Conservation (phyloP, 805 yeast genomes). For the Candida anglica region DNA sequence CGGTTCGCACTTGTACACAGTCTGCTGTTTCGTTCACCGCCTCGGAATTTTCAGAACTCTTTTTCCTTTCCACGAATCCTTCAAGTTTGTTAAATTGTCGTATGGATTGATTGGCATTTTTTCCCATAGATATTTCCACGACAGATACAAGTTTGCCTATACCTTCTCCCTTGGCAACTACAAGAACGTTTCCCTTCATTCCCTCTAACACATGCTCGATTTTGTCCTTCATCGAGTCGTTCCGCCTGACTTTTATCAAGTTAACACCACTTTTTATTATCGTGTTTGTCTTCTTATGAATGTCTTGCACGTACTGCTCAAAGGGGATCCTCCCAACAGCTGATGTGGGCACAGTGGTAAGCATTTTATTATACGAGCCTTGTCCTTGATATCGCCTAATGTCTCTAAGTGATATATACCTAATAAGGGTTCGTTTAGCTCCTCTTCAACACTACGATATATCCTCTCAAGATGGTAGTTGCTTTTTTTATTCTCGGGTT, state of each 20-base stretch:
- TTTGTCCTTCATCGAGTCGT: slow-evolving; percentile 15
- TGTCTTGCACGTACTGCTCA: background rate
- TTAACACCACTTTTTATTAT: background rate
- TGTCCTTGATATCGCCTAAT: background rate
- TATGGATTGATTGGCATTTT: slow-evolving; percentile 8
- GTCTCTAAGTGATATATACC: background rate
- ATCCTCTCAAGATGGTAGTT: no score
- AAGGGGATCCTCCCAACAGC: background rate
- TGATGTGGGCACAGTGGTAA: background rate
- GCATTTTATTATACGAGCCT: background rate
- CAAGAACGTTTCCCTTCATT: slow-evolving; percentile 5
- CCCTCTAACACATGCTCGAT: slow-evolving; percentile 7
- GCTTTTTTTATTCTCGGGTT: no score
- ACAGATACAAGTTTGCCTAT: slow-evolving; percentile 13
- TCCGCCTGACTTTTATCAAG: slow-evolving; percentile 2
- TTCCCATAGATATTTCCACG: slow-evolving; percentile 10
- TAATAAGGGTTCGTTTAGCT: background rate
- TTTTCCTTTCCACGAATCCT: background rate
- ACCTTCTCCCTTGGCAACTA: slow-evolving; percentile 9
- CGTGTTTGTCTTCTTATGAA: background rate
- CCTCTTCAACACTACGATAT: background rate
- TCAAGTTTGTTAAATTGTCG: slow-evolving; percentile 8
- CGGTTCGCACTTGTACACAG: background rate
- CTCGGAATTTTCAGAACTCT: background rate
- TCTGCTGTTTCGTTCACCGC: slow-evolving; percentile 1